phyloP scores from a whole-genome alignment of 2,329 filamentous ascomycete species.

The Davidsoniella virescens region DNA sequence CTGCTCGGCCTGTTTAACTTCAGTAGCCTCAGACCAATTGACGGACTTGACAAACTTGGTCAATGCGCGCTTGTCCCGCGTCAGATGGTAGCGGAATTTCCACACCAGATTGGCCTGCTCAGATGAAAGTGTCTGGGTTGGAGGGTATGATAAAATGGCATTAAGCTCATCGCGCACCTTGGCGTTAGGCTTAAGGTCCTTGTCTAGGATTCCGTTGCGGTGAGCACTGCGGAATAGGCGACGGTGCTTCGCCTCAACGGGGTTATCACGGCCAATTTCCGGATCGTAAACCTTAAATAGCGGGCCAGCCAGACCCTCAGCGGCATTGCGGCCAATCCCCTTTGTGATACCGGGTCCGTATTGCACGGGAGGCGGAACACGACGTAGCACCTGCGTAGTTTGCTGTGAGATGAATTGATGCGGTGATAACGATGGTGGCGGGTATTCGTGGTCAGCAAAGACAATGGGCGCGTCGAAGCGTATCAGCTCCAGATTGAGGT shows the following conservation, averaged over 20 bases:
- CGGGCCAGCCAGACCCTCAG: constrained; percentile 30
- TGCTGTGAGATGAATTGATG: constrained; percentile 35
- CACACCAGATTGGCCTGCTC: constrained; percentile 94
- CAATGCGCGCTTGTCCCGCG: constrained; percentile 75
- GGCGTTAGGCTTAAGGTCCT: constrained; percentile 88
- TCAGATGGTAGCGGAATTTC: constrained; percentile 93
- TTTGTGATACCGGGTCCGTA: constrained; percentile 77
- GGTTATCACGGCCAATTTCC: constrained; percentile 79
- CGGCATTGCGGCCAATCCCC: constrained; percentile 1
- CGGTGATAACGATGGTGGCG: constrained; percentile 45
- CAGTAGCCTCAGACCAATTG: constrained; percentile 74
- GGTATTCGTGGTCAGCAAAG: constrained; percentile 87
- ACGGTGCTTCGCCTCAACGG: constrained; percentile 87
- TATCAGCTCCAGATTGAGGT: constrained; percentile 78
- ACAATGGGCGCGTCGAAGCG: constrained; percentile 92
- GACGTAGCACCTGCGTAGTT: constrained; percentile 43
- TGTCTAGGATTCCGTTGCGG: constrained; percentile 83
- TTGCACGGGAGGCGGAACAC: constrained; percentile 74
- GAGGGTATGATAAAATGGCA: constrained; percentile 77
- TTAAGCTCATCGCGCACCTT: constrained; percentile 92
- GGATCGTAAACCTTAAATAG: constrained; percentile 84
- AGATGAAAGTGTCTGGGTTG: constrained; percentile 69
- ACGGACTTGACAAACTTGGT: constrained; percentile 98
- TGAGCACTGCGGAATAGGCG: constrained; percentile 78
- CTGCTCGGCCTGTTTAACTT: constrained; percentile 78